Conservation (phyloP, 2,329 filamentous ascomycete genomes). For the Botrytis squamosa region DNA sequence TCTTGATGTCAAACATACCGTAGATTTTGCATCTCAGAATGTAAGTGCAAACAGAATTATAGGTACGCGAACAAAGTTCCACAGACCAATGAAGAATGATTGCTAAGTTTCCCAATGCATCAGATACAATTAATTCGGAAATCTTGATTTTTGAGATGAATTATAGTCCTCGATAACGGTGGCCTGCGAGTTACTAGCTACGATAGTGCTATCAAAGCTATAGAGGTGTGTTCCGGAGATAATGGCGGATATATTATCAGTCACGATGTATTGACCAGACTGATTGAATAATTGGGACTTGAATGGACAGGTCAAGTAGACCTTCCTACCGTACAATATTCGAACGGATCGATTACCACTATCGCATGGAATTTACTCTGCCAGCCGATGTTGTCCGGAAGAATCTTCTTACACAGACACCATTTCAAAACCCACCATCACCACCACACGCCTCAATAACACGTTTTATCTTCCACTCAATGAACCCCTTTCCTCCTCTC, state of each 20-base stretch:
- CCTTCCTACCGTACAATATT: not conserved
- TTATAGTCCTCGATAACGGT: not conserved
- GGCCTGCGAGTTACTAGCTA: not conserved
- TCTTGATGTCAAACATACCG: not conserved
- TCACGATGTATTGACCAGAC: not conserved
- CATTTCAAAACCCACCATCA: not conserved
- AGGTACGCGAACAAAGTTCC: rapidly evolving
- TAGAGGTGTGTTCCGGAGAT: not conserved
- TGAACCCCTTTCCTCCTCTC: too few species aligned
- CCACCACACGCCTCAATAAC: not conserved
- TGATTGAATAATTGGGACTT: too few species aligned
- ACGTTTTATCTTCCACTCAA: not conserved
- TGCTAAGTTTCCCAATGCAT: not conserved
- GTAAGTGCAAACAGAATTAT: not conserved
- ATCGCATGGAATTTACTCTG: not conserved
- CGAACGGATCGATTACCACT: not conserved
- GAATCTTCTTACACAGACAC: not conserved
- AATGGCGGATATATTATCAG: not conserved
- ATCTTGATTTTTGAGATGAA: not conserved
- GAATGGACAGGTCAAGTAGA: not conserved
- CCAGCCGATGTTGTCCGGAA: not conserved
- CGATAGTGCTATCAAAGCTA: not conserved
- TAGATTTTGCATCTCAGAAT: not conserved
- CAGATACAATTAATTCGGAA: rapidly evolving
- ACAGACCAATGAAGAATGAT: not conserved